phyloP scores from a whole-genome alignment of 1,284 basidiomycete species.

The Cryptococcus sp. region DNA sequence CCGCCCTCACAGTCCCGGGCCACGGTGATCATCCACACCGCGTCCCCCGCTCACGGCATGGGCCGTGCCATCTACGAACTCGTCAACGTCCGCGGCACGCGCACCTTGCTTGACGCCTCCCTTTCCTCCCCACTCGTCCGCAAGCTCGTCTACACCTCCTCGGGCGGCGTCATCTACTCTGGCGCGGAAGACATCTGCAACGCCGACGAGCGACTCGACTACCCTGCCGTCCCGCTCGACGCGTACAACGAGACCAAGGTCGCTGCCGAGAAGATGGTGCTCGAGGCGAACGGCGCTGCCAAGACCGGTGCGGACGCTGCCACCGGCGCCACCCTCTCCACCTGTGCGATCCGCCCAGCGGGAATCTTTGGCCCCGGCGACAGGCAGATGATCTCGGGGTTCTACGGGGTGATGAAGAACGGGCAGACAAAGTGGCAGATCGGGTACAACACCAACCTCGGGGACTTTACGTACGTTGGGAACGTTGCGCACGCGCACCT shows the following conservation, averaged over 20 bases:
- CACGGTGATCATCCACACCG: conserved; percentile 91
- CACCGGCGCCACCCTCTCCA: conserved; percentile 57
- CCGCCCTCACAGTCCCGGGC: conserved; percentile 62
- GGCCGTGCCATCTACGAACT: conserved; percentile 75
- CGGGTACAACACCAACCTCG: conserved; percentile 88
- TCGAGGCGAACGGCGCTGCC: conserved; percentile 77
- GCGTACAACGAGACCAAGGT: conserved; percentile 97
- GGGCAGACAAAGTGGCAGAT: conserved; percentile 90
- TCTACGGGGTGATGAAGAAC: conserved; percentile 75
- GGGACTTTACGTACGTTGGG: conserved; percentile 96
- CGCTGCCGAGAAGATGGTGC: conserved; percentile 77
- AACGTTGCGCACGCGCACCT: conserved; percentile 95
- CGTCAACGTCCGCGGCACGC: conserved; percentile 92
- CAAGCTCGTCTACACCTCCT: conserved; percentile 93
- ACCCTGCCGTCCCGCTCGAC: conserved; percentile 74
- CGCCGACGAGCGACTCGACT: conserved; percentile 81
- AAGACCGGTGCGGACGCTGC: conserved; percentile 44
- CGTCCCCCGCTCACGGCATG: conserved; percentile 77
- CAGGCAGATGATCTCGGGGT: conserved; percentile 76
- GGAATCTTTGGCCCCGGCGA: conserved; percentile 98
- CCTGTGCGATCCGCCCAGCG: conserved; percentile 87
- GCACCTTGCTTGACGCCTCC: conserved; percentile 76
- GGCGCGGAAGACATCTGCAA: conserved; percentile 72
- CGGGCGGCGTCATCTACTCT: conserved; percentile 88
- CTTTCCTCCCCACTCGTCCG: conserved; percentile 64